phyloP scores from a whole-genome alignment of 352 stramenopile species.

The Pythium coloratum region DNA sequence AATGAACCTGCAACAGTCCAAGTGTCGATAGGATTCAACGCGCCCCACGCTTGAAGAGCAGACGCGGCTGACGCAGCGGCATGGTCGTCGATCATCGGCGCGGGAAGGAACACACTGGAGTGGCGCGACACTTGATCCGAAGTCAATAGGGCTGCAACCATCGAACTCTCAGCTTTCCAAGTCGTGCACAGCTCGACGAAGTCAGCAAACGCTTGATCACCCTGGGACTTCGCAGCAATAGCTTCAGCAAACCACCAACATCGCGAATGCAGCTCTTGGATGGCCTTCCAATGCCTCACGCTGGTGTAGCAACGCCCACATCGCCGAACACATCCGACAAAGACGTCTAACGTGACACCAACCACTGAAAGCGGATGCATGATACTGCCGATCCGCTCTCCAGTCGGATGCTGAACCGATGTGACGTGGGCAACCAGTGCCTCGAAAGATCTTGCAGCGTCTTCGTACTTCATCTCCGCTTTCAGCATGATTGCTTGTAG shows the following conservation, averaged over 20 bases:
- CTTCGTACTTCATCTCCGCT: slow-evolving; percentile 27
- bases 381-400: slow-evolving; percentile 4
- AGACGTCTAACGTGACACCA: slow-evolving; percentile 10
- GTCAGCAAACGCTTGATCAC: not conserved
- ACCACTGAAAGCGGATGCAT: slow-evolving; percentile 17
- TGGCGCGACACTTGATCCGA: slow-evolving; percentile 1
- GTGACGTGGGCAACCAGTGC: slow-evolving; percentile 13
- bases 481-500: slow-evolving; percentile 18
- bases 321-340: slow-evolving; percentile 19
- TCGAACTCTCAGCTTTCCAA: slow-evolving; percentile 14
- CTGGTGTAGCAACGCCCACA: slow-evolving; percentile 19
- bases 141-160: not conserved
- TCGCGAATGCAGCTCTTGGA: slow-evolving; percentile 12
- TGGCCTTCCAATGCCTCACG: slow-evolving; percentile 12
- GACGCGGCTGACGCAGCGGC: not conserved
- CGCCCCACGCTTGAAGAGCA: slow-evolving; percentile 19
- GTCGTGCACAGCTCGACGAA: slow-evolving; percentile 16
- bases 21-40: slow-evolving; percentile 8
- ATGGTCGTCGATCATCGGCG: not conserved
- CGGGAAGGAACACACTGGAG: not conserved
- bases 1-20: slow-evolving; percentile 1
- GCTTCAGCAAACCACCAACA: slow-evolving; percentile 16
- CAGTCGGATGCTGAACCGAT: not conserved
- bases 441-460: slow-evolving; percentile 17
- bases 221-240: not conserved